Evolutionary conservation across 441 rosid genomes (phyloP), one percentile per base, ranked within the genome.

Genomic region (Populus hybrid): DNA sequence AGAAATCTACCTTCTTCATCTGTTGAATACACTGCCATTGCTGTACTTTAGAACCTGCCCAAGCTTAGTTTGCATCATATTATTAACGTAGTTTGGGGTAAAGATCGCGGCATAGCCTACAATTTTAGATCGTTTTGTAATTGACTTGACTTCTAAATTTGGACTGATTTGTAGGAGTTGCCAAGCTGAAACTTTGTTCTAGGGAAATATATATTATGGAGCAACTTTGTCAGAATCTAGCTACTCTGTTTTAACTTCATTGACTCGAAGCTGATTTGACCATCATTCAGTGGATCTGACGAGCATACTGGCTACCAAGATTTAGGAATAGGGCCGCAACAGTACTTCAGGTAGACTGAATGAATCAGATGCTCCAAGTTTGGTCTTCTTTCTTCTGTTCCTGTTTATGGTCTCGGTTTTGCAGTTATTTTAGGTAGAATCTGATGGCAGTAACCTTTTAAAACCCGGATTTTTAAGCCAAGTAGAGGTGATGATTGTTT

Each of bases 101-200:
- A 53, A 71, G 73, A 70, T n/a, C n/a, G 67, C 74, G 53, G 24
- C 75, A 67, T 83, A 34, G 61, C 57, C 21, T 46, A 11, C 66
- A 4, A 20, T 64, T 70, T 21, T 63, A 73, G 18, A 12, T 73
- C 38, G 16, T 69, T 23, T n/a, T 11, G 73, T 32, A 67, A 38
- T 36, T 36, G 42, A 30, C 67, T 3, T 50, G 28, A 69, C 53
- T 14, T 26, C 14, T 70, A 50, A 63, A 32, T 64, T 6, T 70
- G 28, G 69, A 67, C 70, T 28, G 18, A 71, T 69, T 74, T 72
- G 79, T 70, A 40, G n/a, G 79, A 64, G 67, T 21, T 53, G n/a
- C 38, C 20, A 3, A 30, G 32, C 32, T 30, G 32, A 30, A 68
- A 72, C 38, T 30, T 26, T 72, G 20, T 36, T 63, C 34, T 61